A percentile compares a stretch with the other conserved stretches of the same genome.
These are phyloP conservation scores for Populus tomentosa DNA, from an alignment of 441 rosid species.

Conservation along the genomic window DNA sequence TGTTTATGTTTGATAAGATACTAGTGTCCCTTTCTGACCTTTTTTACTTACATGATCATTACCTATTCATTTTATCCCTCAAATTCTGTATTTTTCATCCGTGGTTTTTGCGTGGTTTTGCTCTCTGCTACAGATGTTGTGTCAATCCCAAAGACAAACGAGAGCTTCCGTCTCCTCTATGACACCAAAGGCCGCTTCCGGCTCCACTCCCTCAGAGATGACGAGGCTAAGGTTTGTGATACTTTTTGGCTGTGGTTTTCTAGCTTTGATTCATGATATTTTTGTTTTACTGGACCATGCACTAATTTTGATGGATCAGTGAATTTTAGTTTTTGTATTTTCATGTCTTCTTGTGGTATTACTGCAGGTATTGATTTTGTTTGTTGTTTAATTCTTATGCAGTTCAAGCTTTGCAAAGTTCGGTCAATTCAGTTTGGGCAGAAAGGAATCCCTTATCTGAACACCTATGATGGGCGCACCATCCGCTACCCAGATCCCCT, in stretches of 20 bases:
- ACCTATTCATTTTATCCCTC: neutral
- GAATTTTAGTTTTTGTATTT: too few species aligned
- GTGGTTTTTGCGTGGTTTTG: neutral
- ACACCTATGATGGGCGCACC: too few species aligned
- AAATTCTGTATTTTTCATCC: neutral
- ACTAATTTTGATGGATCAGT: neutral
- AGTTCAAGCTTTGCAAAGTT: too few species aligned
- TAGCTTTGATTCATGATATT: neutral
- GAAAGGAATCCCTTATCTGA: too few species aligned
- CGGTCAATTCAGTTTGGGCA: too few species aligned
- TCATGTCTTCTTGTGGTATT: neutral
- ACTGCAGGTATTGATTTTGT: neutral
- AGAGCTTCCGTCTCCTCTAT: constrained; percentile 28
- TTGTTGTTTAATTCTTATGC: neutral
- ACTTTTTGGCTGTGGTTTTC: too few species aligned
- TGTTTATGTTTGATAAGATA: neutral
- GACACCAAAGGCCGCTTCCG: too few species aligned
- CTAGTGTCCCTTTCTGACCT: neutral
- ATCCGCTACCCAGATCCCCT: too few species aligned
- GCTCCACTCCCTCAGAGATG: constrained; percentile 64
- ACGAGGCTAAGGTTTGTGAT: constrained; percentile 59
- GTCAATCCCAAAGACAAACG: constrained; percentile 69
- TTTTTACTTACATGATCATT: neutral
- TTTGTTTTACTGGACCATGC: neutral
- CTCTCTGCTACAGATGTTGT: constrained; percentile 44